Evolutionary conservation across 441 rosid genomes (phyloP).

Genomic region (Viola pubescens): DNA sequence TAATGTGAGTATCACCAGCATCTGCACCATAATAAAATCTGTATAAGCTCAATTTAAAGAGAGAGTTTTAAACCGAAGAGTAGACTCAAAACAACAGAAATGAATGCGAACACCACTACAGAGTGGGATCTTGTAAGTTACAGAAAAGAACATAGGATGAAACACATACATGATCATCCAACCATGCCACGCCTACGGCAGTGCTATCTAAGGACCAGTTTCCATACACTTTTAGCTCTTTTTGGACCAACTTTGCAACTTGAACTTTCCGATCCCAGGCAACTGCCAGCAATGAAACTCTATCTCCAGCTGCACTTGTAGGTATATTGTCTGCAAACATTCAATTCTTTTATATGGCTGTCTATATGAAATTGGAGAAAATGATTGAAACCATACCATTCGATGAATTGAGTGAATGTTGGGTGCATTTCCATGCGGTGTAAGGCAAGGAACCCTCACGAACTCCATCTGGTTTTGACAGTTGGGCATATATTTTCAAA

Average conservation of each 20-base stretch:
- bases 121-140: background rate
- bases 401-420: conserved; percentile 40
- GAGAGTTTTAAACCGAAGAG: background rate
- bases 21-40: conserved; percentile 48
- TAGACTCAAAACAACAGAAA: background rate
- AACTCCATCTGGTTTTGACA: conserved; percentile 90
- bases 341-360: conserved; percentile 17
- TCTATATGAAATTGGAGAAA: conserved; percentile 20
- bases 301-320: conserved; percentile 40
- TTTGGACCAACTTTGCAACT: conserved; percentile 86
- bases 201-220: conserved; percentile 90
- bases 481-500: conserved; percentile 78
- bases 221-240: conserved; percentile 79
- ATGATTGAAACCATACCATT: conserved; percentile 31
- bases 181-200: conserved; percentile 92
- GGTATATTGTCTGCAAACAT: conserved; percentile 52
- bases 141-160: conserved; percentile 13
- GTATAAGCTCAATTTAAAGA: conserved; percentile 16
- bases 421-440: conserved; percentile 84
- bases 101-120: background rate
- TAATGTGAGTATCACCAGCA: conserved; percentile 79
- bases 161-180: conserved; percentile 81
- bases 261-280: conserved; percentile 99
- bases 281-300: conserved; percentile 84
- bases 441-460: conserved; percentile 98